These are phyloP conservation scores for Penicillium nordicum DNA, from an alignment of 2,329 filamentous ascomycete species.

Conservation along the genomic window DNA sequence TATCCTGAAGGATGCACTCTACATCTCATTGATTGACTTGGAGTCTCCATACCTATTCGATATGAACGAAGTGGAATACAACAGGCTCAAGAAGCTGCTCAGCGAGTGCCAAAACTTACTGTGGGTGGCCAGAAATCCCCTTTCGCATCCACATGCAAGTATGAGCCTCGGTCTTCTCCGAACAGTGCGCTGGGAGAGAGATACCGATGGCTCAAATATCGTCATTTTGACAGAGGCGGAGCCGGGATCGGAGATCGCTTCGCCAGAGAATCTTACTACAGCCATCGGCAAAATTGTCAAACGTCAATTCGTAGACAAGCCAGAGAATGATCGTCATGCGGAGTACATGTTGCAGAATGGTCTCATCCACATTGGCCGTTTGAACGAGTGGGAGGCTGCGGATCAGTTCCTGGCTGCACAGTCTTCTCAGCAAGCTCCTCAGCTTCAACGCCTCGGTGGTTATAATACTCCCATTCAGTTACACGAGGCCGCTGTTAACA, in stretches of 20 bases:
- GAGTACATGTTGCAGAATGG: conserved; percentile 16
- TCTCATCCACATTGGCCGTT: conserved; percentile 15
- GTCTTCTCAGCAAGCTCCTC: neutral
- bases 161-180: conserved; percentile 20
- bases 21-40: conserved; percentile 16
- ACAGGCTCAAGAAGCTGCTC: conserved; percentile 6
- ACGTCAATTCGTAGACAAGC: conserved; percentile 12
- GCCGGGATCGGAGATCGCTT: neutral
- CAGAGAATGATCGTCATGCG: conserved; percentile 11
- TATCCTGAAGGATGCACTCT: neutral
- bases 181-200: conserved; percentile 20
- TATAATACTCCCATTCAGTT: conserved; percentile 8
- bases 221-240: conserved; percentile 9
- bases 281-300: conserved; percentile 6
- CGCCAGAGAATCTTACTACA: neutral
- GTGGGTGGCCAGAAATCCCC: conserved; percentile 12
- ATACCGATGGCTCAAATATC: conserved; percentile 18
- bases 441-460: conserved; percentile 6
- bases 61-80: conserved; percentile 2
- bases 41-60: conserved; percentile 4
- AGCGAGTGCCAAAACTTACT: conserved; percentile 10
- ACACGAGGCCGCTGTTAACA: neutral
- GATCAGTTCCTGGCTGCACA: conserved; percentile 14
- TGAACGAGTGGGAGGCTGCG: conserved; percentile 10
- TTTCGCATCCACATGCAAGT: conserved; percentile 3